Evolutionary conservation across 2,329 filamentous ascomycete species (phyloP).

Genomic region (Fusarium pilosicola): DNA sequence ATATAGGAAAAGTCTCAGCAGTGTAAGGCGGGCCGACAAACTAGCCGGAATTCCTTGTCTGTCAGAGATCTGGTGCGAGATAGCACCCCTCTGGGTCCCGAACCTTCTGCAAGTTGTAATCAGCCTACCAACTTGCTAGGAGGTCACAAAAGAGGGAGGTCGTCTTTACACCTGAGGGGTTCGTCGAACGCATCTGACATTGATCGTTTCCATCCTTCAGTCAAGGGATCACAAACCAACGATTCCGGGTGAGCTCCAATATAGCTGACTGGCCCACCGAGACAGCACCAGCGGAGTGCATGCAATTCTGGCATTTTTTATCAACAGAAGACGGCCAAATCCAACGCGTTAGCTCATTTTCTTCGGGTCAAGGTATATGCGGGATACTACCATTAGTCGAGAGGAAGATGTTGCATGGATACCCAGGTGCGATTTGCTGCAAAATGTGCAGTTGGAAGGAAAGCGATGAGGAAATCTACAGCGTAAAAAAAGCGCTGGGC

Average conservation of each 20-base stretch:
- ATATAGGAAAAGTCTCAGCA: conserved; percentile 45
- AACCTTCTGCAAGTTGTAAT: neutral
- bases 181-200: neutral
- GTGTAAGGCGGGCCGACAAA: conserved; percentile 8
- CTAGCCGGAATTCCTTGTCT: conserved; percentile 2
- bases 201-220: neutral
- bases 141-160: conserved; percentile 8
- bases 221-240: neutral
- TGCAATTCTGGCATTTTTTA: neutral
- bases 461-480: conserved; percentile 20
- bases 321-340: neutral
- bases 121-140: neutral
- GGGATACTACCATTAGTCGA: neutral
- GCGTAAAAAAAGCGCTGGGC: conserved; percentile 27
- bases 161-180: conserved; percentile 5
- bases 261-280: neutral
- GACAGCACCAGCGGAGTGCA: neutral
- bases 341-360: neutral
- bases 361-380: neutral
- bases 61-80: conserved; percentile 26
- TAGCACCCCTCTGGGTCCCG: conserved; percentile 15
- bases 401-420: conserved; percentile 16
- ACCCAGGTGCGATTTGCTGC: conserved; percentile 16
- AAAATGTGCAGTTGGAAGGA: conserved; percentile 3
- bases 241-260: neutral